phyloP scores from a whole-genome alignment of 345 rosid genomes.

The Rhizophora apiculata region DNA sequence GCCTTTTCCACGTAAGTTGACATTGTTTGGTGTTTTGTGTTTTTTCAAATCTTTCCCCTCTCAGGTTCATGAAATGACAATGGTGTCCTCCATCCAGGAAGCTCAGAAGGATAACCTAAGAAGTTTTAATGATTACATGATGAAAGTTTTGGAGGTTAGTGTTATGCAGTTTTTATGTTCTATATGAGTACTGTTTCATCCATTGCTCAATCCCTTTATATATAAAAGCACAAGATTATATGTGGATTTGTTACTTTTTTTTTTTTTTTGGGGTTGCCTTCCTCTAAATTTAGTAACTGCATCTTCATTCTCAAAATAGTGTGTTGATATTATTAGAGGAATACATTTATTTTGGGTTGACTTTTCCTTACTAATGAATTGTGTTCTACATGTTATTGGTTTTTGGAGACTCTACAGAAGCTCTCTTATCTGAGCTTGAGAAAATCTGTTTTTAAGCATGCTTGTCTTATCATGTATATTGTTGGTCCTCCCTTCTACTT shows the following conservation, averaged over 20 bases:
- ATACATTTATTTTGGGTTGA: not conserved
- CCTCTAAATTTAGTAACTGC: no score
- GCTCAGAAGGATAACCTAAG: constrained; percentile 90
- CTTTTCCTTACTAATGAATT: not conserved
- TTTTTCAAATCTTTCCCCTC: constrained; percentile 6
- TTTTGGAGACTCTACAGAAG: not conserved
- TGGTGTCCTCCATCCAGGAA: constrained; percentile 95
- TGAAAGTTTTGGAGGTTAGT: constrained; percentile 90
- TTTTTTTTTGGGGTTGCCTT: no score
- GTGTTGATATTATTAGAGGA: not conserved
- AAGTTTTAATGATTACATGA: constrained; percentile 93
- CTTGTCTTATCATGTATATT: no score
- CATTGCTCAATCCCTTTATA: no score
- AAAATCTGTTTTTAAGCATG: not conserved
- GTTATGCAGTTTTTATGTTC: not conserved
- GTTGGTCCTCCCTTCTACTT: no score
- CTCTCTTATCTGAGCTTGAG: not conserved
- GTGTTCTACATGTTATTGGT: not conserved
- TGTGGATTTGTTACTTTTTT: no score
- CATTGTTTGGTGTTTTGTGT: not conserved
- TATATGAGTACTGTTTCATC: no score
- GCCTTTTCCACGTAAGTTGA: no score
- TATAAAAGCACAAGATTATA: no score
- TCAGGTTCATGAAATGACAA: constrained; percentile 97
- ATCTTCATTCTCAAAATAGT: not conserved